Conservation (phyloP, 1,284 basidiomycete species). For the Paramarasmius palmivorus region DNA sequence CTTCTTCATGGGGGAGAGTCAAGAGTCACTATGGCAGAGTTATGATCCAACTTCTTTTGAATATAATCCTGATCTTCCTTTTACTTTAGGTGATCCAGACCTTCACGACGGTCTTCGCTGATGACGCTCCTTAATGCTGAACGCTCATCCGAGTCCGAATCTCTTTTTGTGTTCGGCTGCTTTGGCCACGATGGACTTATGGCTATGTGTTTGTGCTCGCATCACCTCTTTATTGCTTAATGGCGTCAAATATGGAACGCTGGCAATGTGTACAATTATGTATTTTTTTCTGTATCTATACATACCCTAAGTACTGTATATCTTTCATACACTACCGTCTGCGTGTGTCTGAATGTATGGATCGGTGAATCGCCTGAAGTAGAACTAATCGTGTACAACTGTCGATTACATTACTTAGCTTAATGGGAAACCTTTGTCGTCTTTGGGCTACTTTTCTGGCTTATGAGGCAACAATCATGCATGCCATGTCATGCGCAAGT, state of each 20-base stretch:
- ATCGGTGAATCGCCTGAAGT: no score
- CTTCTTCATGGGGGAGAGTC: constrained; percentile 48
- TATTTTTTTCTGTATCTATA: constrained; percentile 1
- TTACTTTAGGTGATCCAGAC: constrained; percentile 50
- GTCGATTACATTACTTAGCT: no score
- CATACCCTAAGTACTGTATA: no score
- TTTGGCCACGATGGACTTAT: not conserved
- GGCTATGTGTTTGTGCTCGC: not conserved
- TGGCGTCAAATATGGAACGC: no score
- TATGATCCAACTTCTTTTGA: constrained; percentile 73
- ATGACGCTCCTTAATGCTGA: not conserved
- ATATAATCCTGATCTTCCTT: constrained; percentile 73
- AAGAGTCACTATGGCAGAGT: constrained; percentile 70
- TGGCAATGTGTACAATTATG: not conserved
- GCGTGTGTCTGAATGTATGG: no score
- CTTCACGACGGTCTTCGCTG: constrained; percentile 31
- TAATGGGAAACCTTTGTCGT: no score
- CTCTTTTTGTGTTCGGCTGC: constrained; percentile 4
- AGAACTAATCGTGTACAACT: no score
- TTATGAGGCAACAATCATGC: no score
- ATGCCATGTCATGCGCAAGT: not conserved
- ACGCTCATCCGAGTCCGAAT: constrained; percentile 1
- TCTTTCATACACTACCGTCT: no score
- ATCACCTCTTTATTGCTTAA: not conserved
- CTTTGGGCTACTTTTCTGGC: no score